Evolutionary conservation across 2,329 filamentous ascomycete genomes (phyloP).

Genomic region (Hypocreales sp.): DNA sequence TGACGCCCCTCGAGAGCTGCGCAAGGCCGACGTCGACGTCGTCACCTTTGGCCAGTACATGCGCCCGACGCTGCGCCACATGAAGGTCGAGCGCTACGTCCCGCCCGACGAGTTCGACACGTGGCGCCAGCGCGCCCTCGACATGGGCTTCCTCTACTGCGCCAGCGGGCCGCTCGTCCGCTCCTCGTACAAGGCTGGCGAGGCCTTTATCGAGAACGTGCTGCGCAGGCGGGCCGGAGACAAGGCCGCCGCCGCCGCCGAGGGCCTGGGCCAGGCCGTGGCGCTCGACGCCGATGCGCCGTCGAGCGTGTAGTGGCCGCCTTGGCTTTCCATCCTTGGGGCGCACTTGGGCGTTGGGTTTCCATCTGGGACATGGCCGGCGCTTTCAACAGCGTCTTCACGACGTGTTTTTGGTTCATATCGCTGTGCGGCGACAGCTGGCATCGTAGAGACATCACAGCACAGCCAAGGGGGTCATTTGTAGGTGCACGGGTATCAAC

Average conservation of each 20-base stretch:
- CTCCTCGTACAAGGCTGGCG: conserved; percentile 94
- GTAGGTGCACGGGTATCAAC: conserved; percentile 3
- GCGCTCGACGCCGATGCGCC: conserved; percentile 18
- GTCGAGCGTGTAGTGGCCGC: conserved; percentile 9
- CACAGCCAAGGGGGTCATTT: too few relatives aligned
- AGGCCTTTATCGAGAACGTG: conserved; percentile 98
- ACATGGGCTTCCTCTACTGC: conserved; percentile 94
- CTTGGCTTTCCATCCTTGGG: too few relatives aligned
- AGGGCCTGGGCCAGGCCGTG: conserved; percentile 22
- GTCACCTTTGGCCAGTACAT: conserved; percentile 99
- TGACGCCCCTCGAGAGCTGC: conserved; percentile 40
- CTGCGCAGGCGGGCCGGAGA: conserved; percentile 59
- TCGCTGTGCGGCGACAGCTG: too few relatives aligned
- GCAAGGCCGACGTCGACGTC: conserved; percentile 72
- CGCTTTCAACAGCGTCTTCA: too few relatives aligned
- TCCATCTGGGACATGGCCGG: too few relatives aligned
- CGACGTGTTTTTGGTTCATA: too few relatives aligned
- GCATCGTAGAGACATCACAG: too few relatives aligned
- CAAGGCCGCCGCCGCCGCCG: conserved; percentile 16
- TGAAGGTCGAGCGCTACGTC: conserved; percentile 92
- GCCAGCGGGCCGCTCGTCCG: conserved; percentile 85
- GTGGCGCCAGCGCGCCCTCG: conserved; percentile 79
- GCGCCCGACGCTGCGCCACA: conserved; percentile 94
- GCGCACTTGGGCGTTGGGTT: conserved; percentile 4
- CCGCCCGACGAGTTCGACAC: conserved; percentile 82